Evolutionary conservation across 2,329 filamentous ascomycete genomes (phyloP), one percentile per base, ranked within the genome.

Genomic region (Pestalotiopsis sp.): DNA sequence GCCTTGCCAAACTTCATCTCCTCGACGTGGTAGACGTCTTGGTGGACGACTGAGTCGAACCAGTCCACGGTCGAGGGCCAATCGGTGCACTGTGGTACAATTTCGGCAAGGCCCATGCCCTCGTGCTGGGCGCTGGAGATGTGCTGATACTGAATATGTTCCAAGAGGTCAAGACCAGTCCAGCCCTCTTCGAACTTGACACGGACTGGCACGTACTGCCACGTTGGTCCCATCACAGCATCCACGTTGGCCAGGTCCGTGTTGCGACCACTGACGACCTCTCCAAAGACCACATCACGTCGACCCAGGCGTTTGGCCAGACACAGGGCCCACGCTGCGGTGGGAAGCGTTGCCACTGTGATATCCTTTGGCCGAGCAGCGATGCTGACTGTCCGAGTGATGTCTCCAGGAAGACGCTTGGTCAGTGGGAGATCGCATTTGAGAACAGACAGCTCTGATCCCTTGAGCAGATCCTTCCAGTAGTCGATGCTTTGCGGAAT

Each of bases 151-250:
- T 90, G 87, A 23, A 90, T 82, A 68, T 82, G 78, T 17, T 81
- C 80, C 68, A 90, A 83, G 4, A 90, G 80, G 67, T 89, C 86
- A 2, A 82, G 70, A 0, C 80, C 86, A 3, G 83, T 87, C 84
- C 86, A 88, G 2, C 78, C 75, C 0, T 82, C 73, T 2, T 81
- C 79, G 73, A 92, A 88, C 36, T 79, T 80, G 14, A 92, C 85
- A 23, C 90, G 85, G 45, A 92, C 84, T 0, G 91, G 90, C 1
- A 91, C 84, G 74, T 91, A 90, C 73, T 92, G 90, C 83, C 90
- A 90, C 70, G 89, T 91, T 0, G 90, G 90, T 0, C 91, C 91
- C 60, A 88, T 83, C 61, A 91, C 87, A 66, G 81, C 81, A 69
- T 90, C 87, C 23, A 86, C 84, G 56, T 83, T 83, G 17, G 84